Conservation (phyloP, 257 asterid genomes). For the Verbena officinalis region DNA sequence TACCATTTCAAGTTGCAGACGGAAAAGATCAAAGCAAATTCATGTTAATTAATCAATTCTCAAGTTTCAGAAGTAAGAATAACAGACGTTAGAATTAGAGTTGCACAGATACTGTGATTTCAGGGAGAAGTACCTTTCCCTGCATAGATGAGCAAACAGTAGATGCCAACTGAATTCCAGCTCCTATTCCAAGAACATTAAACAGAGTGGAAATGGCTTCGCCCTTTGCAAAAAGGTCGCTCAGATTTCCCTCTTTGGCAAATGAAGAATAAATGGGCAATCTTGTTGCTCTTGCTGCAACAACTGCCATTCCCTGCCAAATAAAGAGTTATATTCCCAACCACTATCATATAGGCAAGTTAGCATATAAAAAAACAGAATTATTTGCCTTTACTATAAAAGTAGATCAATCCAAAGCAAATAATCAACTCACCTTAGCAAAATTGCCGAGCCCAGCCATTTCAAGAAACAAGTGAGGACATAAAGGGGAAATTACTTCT, state of each 20-base stretch:
- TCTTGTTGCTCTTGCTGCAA: conserved; percentile 99
- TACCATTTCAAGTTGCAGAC: background rate
- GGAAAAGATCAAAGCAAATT: conserved; percentile 7
- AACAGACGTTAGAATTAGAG: conserved; percentile 2
- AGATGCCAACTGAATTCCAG: conserved; percentile 92
- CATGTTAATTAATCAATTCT: background rate
- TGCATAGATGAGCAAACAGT: conserved; percentile 81
- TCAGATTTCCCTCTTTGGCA: conserved; percentile 98
- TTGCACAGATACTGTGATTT: background rate
- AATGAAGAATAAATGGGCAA: conserved; percentile 94
- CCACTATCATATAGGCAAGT: conserved; percentile 6
- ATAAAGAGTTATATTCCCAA: conserved; percentile 32
- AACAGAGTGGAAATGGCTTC: conserved; percentile 95
- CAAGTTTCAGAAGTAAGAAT: conserved; percentile 1
- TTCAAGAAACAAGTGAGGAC: conserved; percentile 97
- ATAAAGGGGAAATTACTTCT: conserved; percentile 92
- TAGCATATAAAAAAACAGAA: conserved; percentile 11
- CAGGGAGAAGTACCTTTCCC: conserved; percentile 73
- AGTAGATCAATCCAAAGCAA: background rate
- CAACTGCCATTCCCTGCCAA: conserved; percentile 95
- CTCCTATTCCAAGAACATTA: conserved; percentile 88
- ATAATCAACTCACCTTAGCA: conserved; percentile 67
- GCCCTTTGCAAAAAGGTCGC: conserved; percentile 97
- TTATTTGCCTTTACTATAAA: background rate
- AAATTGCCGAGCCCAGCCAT: conserved; percentile 98